Conservation (phyloP, 345 rosid genomes). For the Brassica juncea region DNA sequence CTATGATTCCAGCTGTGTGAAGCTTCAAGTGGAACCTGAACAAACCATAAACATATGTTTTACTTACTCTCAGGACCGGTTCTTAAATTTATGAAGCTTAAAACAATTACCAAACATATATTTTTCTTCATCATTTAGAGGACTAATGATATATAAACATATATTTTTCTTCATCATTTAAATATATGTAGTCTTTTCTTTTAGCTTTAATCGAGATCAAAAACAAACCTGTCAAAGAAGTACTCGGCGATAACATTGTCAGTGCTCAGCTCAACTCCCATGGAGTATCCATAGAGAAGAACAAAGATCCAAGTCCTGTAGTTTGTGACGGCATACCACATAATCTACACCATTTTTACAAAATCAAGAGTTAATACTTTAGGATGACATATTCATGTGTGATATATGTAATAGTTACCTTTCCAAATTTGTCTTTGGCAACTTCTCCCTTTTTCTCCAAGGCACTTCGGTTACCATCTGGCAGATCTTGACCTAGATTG, state of each 20-base stretch:
- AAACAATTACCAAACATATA: no score
- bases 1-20: slow-evolving; percentile 55
- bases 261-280: slow-evolving; percentile 67
- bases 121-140: no score
- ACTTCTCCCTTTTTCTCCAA: slow-evolving; percentile 66
- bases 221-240: slow-evolving; percentile 59
- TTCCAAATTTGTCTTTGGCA: slow-evolving; percentile 63
- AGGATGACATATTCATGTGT: background rate
- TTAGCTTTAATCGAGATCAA: background rate
- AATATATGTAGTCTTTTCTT: background rate
- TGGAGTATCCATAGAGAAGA: slow-evolving; percentile 66
- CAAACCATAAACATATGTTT: background rate
- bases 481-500: slow-evolving; percentile 75
- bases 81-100: no score
- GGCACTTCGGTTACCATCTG: slow-evolving; percentile 65
- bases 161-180: no score
- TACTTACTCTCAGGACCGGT: background rate
- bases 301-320: slow-evolving; percentile 69
- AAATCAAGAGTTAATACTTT: background rate
- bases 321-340: slow-evolving; percentile 60
- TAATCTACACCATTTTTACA: slow-evolving; percentile 35
- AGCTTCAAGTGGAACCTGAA: slow-evolving; percentile 47
- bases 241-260: slow-evolving; percentile 76
- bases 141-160: no score
- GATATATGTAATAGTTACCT: slow-evolving; percentile 33